These are phyloP conservation scores for Afroboletus lepidellus DNA, from an alignment of 1,284 basidiomycete species.

Conservation along the genomic window DNA sequence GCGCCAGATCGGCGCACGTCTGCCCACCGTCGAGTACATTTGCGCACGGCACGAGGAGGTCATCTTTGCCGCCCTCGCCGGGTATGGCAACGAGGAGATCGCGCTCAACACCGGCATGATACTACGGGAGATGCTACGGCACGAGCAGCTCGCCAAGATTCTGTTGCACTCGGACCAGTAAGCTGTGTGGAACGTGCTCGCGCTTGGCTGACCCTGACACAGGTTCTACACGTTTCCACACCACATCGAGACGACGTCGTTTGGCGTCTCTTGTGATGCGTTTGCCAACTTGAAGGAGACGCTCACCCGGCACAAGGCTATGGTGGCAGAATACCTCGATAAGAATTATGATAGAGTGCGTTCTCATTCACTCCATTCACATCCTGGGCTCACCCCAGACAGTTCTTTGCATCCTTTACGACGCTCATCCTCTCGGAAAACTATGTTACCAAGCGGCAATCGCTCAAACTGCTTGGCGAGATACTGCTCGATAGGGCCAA, in stretches of 20 bases:
- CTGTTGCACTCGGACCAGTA: constrained; percentile 92
- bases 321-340: constrained; percentile 96
- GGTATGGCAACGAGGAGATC: constrained; percentile 93
- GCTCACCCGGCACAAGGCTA: constrained; percentile 91
- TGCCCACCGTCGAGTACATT: constrained; percentile 95
- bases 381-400: constrained; percentile 2
- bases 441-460: constrained; percentile 99
- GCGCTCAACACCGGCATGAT: constrained; percentile 99
- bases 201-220: constrained; percentile 3
- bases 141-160: constrained; percentile 89
- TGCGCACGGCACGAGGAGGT: constrained; percentile 77
- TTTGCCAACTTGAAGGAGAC: constrained; percentile 97
- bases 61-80: constrained; percentile 84
- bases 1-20: constrained; percentile 89
- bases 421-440: constrained; percentile 90
- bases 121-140: constrained; percentile 93
- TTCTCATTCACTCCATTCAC: constrained; percentile 4
- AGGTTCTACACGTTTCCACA: constrained; percentile 97
- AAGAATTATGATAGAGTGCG: constrained; percentile 92
- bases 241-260: constrained; percentile 97
- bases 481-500: constrained; percentile 97
- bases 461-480: constrained; percentile 96
- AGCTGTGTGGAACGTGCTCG: constrained; percentile 33
- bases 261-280: constrained; percentile 97
- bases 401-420: constrained; percentile 97